A percentile compares a stretch with the other conserved stretches of the same genome.
Evolutionary conservation across 768 basidiomycete species (phyloP).

Genomic region (Mycena galericulata): DNA sequence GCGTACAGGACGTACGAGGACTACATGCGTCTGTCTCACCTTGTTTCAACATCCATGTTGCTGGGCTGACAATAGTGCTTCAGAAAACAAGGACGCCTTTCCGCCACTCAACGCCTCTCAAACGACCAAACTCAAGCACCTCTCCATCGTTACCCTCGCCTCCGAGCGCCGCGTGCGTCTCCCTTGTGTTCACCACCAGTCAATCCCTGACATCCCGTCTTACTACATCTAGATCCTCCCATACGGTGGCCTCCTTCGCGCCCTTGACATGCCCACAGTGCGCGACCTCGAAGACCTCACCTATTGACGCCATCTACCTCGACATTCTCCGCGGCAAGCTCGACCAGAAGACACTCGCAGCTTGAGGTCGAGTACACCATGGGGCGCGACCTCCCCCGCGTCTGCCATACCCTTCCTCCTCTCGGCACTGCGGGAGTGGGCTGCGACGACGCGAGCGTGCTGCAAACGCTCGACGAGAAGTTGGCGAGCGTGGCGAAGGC

Average conservation of each 20-base stretch:
- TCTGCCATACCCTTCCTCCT: constrained; percentile 73
- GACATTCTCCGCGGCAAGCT: constrained; percentile 91
- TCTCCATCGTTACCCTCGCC: constrained; percentile 90
- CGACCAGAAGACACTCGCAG: constrained; percentile 90
- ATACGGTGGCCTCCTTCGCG: constrained; percentile 76
- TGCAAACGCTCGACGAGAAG: constrained; percentile 79
- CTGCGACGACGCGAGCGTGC: constrained; percentile 76
- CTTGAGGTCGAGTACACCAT: constrained; percentile 94
- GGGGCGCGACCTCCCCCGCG: constrained; percentile 91
- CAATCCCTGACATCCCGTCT: not conserved
- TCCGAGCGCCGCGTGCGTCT: constrained; percentile 76
- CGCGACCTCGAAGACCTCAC: constrained; percentile 96
- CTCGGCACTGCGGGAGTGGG: constrained; percentile 76
- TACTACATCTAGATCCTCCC: constrained; percentile 73
- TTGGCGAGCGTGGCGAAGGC: constrained; percentile 66
- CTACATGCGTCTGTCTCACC: constrained; percentile 71
- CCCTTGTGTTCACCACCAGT: not conserved
- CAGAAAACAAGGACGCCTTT: constrained; percentile 74
- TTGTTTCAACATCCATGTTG: no score
- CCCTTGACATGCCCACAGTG: constrained; percentile 81
- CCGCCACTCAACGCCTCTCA: constrained; percentile 81
- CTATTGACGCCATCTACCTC: constrained; percentile 95
- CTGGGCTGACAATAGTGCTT: no score
- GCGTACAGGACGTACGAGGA: constrained; percentile 90
- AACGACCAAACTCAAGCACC: constrained; percentile 89